phyloP scores from a whole-genome alignment of 2,329 filamentous ascomycete genomes.

The Mariannaea elegans region DNA sequence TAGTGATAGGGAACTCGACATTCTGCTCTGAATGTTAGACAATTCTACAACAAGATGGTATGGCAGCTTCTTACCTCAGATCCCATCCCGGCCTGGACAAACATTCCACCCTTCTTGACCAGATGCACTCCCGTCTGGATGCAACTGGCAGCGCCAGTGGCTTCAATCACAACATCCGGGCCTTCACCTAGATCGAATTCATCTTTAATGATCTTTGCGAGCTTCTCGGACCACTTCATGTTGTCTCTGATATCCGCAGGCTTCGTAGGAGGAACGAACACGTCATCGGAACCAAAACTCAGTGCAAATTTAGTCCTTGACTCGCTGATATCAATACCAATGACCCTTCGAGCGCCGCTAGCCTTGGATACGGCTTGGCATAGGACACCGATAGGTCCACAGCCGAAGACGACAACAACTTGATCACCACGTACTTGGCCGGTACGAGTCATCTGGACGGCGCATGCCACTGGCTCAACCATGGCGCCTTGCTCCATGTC shows the following conservation, averaged over 20 bases:
- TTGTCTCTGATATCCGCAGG: not conserved
- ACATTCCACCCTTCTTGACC: conserved; percentile 54
- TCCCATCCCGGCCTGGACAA: conserved; percentile 60
- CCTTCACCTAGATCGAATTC: not conserved
- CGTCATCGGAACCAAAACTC: not conserved
- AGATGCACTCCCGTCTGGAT: conserved; percentile 56
- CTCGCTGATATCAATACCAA: not conserved
- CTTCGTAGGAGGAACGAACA: not conserved
- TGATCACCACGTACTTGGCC: conserved; percentile 51
- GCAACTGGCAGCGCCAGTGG: conserved; percentile 52
- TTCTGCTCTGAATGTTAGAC: too few species aligned
- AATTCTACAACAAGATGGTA: too few species aligned
- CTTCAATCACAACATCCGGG: not conserved
- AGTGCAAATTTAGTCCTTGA: not conserved
- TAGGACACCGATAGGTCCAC: conserved; percentile 54
- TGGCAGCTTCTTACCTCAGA: too few species aligned
- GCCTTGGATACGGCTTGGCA: not conserved
- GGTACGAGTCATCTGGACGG: conserved; percentile 54
- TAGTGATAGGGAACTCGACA: conserved; percentile 58
- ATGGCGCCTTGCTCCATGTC: conserved; percentile 57
- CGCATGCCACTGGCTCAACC: conserved; percentile 59
- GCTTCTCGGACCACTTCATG: not conserved
- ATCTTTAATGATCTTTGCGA: not conserved
- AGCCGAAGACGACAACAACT: conserved; percentile 57
- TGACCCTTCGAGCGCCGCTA: conserved; percentile 30